Evolutionary conservation across 2,329 filamentous ascomycete species (phyloP), one percentile per base, ranked within the genome.

Genomic region (Ascochyta koolunga): DNA sequence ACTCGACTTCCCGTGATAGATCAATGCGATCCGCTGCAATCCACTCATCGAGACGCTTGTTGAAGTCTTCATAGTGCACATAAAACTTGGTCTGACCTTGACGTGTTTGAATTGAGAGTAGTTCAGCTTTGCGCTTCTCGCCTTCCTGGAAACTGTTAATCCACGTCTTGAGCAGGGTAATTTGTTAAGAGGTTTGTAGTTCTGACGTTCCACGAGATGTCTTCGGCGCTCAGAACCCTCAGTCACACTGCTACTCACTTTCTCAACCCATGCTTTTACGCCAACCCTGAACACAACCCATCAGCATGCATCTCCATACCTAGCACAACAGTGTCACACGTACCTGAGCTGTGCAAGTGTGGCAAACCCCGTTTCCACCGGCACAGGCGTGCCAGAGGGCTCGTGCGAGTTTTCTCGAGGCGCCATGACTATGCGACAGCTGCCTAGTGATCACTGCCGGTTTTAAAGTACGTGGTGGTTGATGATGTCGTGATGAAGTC

Each of bases 51-150:
- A 88, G 79, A 80, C 86, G 86, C 67, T 98, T 98, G 78, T 98
- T 98, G 84, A 97, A 98, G 69, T 96, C 96, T 71, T 96, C 91
- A 74, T 97, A 98, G 75, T 98, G 96, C 68, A 96, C 96, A 76
- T 97, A 97, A 71, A 93, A 97, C 50, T 90, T 89, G 33, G 91
- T 89, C 15, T 89, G 88, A 68, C 91, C 93, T 76, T 96, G 96
- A 19, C 90, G 89, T 55, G 93, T 90, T 70, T 90, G 89, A 65
- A 98, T 96, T 54, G 91, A 95, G n/a, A 99, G 80, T 59, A 99
- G 96, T 75, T 99, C 95, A 66, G 95, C 95, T 78, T 95, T 92
- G 66, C 95, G 88, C 58, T 89, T 84, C 69, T 93, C 87, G 56
- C 91, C 91, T 75, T 96, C 85, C 85, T 88, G 65, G 16, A 10